phyloP scores from a whole-genome alignment of 2,329 filamentous ascomycete species.

The Thyridium curvatum region DNA sequence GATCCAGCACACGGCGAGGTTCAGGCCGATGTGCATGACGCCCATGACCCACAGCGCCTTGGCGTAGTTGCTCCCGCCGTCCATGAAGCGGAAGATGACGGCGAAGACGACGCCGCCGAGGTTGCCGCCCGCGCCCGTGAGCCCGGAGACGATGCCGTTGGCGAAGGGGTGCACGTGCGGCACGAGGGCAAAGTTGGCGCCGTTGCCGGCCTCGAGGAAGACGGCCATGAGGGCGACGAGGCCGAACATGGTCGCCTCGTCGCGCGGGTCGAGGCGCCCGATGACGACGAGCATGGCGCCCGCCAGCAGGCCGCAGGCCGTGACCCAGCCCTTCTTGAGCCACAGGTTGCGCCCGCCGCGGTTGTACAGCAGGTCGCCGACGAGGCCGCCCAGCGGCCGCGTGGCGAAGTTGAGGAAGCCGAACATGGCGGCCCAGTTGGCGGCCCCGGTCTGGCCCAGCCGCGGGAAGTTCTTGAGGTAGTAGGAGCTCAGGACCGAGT shows the following conservation, averaged over 20 bases:
- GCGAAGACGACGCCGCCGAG: constrained; percentile 81
- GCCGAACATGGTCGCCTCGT: constrained; percentile 63
- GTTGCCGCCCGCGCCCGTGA: constrained; percentile 76
- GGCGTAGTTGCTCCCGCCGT: constrained; percentile 57
- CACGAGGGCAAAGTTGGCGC: constrained; percentile 79
- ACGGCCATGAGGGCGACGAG: constrained; percentile 72
- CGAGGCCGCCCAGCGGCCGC: constrained; percentile 58
- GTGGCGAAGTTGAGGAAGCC: constrained; percentile 67
- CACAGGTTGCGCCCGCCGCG: constrained; percentile 25
- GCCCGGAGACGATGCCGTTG: constrained; percentile 72
- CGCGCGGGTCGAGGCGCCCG: constrained; percentile 57
- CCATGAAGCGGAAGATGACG: constrained; percentile 71
- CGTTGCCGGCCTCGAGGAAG: constrained; percentile 81
- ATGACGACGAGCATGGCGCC: constrained; percentile 56
- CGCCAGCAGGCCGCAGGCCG: constrained; percentile 54
- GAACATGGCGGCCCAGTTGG: constrained; percentile 65
- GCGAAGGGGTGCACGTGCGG: constrained; percentile 80
- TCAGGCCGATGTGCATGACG: constrained; percentile 63
- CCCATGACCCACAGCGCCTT: constrained; percentile 79
- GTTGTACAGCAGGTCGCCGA: constrained; percentile 38
- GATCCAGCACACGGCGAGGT: constrained; percentile 55
- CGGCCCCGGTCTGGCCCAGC: constrained; percentile 49
- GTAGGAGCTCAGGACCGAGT: constrained; percentile 52
- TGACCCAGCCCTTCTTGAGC: constrained; percentile 51
- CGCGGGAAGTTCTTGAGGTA: constrained; percentile 53